Base-by-base conservation (phyloP, 192 early-diverging fungal species). In the Podila clonocystis region DNA sequence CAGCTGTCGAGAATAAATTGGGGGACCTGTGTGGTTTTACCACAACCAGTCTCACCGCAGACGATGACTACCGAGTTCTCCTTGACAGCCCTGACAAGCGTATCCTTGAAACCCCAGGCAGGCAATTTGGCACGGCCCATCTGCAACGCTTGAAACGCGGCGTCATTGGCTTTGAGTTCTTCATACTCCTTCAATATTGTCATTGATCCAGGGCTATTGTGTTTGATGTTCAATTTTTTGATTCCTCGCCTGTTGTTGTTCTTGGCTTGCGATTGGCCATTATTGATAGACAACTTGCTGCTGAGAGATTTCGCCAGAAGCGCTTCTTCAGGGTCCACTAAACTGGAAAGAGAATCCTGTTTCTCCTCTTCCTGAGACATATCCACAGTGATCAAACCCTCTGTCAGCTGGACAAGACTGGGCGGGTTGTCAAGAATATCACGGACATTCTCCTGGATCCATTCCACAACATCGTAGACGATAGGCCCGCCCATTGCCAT, bases 1-100 rank as follows among this genome's bases (percentile, higher is more conserved):
- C 90, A 91, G 15, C 83, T 86, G 60, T 94, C 91, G 26, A 98
- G 77, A 34, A 98, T 84, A 65, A 94, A 96, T 76, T 97, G 95
- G 19, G 96, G 96, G 9, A 97, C 89, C 79, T 95, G 94, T 9
- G 91, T 92, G 61, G 82, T 86, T 72, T 93, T 93, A 67, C 92
- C 92, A 45, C 90, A 91, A 30, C 92, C 92, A 19, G 92, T 93
- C 22, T 93, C 91, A 60, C 91, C 92, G 28, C 92, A 92, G 12
- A 94, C 89, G 57, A 94, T 83, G 2, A 93, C 72, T 2, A 94
- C 87, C 0, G 85, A 69, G 62, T 94, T 85, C 9, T 80, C 64
- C 33, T 82, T 71, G 11, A 94, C 86, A 6, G 89, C 83, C 30
- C 87, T 79, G 6, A 91, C 82, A 60, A 94, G 89, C 22, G 84